Evolutionary conservation across 495 filamentous ascomycete genomes (phyloP).

Genomic region (Pseudoneurospora amorphoporcata): DNA sequence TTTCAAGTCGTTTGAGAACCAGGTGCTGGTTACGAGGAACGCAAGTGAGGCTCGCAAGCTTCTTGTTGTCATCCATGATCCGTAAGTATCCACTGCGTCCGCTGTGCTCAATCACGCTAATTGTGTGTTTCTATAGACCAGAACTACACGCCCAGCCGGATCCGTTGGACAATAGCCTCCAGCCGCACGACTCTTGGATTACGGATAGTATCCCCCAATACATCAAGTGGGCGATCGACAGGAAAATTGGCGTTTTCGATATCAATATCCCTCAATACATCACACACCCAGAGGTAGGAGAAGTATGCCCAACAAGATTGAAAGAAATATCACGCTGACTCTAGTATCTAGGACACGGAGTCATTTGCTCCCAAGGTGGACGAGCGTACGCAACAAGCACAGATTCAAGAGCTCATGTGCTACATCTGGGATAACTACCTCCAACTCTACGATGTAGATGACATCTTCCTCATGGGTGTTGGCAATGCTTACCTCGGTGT

Average conservation of each 20-base stretch:
- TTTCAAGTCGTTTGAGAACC: constrained; percentile 72
- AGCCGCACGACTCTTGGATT: constrained; percentile 75
- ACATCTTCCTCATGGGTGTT: constrained; percentile 75
- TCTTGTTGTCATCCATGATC: constrained; percentile 72
- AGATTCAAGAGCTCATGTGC: constrained; percentile 63
- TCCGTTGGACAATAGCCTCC: constrained; percentile 55
- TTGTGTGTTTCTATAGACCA: constrained; percentile 41
- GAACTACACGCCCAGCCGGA: constrained; percentile 60
- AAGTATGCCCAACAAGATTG: neutral
- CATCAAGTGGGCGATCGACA: constrained; percentile 65
- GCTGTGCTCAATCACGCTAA: neutral
- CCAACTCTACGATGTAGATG: constrained; percentile 57
- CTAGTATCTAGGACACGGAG: constrained; percentile 16
- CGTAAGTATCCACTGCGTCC: constrained; percentile 41
- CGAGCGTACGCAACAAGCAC: constrained; percentile 33
- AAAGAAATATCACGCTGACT: neutral
- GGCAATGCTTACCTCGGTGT: constrained; percentile 65
- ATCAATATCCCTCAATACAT: constrained; percentile 76
- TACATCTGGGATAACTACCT: constrained; percentile 98
- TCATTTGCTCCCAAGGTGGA: constrained; percentile 23
- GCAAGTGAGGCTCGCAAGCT: constrained; percentile 36
- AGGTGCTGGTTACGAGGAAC: constrained; percentile 67
- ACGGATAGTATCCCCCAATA: constrained; percentile 69
- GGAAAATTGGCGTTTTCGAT: constrained; percentile 74
- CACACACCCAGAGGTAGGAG: constrained; percentile 41